Percentiles rank a stretch among this genome's conserved stretches.
phyloP scores from a whole-genome alignment of 768 basidiomycete genomes.

The Tephrocybe rancida region DNA sequence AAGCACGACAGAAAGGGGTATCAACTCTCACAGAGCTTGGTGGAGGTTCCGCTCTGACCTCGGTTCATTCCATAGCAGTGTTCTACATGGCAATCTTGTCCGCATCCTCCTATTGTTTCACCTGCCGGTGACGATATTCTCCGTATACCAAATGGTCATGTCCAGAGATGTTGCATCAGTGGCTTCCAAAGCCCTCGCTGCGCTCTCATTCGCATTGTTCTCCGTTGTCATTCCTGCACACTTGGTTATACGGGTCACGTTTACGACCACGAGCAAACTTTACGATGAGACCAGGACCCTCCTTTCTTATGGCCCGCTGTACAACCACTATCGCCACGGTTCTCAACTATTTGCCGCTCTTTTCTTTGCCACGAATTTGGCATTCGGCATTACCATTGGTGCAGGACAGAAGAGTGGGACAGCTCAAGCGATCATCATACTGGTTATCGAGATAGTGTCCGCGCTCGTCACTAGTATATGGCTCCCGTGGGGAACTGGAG shows the following conservation, averaged over 20 bases:
- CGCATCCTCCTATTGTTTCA: constrained; percentile 93
- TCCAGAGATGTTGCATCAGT: constrained; percentile 51
- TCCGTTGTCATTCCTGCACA: constrained; percentile 77
- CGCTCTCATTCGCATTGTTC: constrained; percentile 76
- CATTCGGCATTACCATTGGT: constrained; percentile 84
- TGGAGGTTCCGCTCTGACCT: constrained; percentile 60
- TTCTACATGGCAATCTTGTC: constrained; percentile 88
- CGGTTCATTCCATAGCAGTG: constrained; percentile 78
- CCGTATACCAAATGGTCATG: constrained; percentile 81
- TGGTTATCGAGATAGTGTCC: constrained; percentile 85
- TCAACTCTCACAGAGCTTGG: constrained; percentile 47
- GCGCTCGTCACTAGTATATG: constrained; percentile 90
- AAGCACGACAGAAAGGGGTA: constrained; percentile 33
- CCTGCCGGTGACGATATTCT: constrained; percentile 91
- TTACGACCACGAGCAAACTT: constrained; percentile 84
- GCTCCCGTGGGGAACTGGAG: constrained; percentile 96
- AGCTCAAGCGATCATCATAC: constrained; percentile 86
- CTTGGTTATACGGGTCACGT: constrained; percentile 75
- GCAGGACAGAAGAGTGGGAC: constrained; percentile 90
- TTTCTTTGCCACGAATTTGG: constrained; percentile 80
- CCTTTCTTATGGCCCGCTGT: constrained; percentile 87
- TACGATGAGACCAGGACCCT: constrained; percentile 95
- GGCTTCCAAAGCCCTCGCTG: constrained; percentile 76
- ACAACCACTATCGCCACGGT: constrained; percentile 92
- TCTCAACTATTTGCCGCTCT: constrained; percentile 87